Percentiles rank a stretch among this genome's conserved stretches.
Conservation (phyloP, 495 filamentous ascomycete species). For the Penicillium psychrofluorescens region DNA sequence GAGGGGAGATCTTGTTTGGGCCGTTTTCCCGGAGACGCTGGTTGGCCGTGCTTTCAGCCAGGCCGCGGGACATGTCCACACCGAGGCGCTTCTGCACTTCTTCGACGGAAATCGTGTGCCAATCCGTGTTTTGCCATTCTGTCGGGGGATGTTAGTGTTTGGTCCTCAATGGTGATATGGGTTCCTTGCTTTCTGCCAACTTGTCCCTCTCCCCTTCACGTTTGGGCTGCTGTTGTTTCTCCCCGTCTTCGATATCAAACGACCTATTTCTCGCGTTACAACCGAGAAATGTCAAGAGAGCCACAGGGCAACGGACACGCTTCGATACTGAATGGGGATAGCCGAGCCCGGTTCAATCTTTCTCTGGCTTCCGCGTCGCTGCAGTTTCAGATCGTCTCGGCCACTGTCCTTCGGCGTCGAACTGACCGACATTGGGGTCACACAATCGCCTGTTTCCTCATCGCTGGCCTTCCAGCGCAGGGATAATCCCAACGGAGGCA, state of each 20-base stretch:
- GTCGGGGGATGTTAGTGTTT: background rate
- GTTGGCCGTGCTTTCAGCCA: slow-evolving; percentile 41
- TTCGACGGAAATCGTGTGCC: slow-evolving; percentile 47
- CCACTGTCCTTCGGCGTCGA: no score
- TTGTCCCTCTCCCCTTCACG: background rate
- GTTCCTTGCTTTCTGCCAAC: slow-evolving; percentile 1
- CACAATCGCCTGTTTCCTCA: no score
- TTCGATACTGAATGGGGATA: slow-evolving; percentile 19
- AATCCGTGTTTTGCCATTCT: slow-evolving; percentile 37
- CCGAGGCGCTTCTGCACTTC: slow-evolving; percentile 49
- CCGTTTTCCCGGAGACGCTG: slow-evolving; percentile 42
- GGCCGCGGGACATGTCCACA: slow-evolving; percentile 38
- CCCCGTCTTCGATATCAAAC: slow-evolving; percentile 5
- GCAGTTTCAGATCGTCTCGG: no score
- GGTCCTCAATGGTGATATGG: background rate
- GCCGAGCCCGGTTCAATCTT: slow-evolving; percentile 6
- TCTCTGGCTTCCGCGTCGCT: background rate
- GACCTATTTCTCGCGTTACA: background rate
- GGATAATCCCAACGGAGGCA: no score
- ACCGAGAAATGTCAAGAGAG: background rate
- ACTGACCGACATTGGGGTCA: no score
- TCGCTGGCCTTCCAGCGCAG: no score
- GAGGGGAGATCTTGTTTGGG: slow-evolving; percentile 49
- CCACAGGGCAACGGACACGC: slow-evolving; percentile 21
- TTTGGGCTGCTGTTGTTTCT: background rate